Base-by-base conservation (phyloP, 2,329 filamentous ascomycete genomes). In the Colletotrichum noveboracense region DNA sequence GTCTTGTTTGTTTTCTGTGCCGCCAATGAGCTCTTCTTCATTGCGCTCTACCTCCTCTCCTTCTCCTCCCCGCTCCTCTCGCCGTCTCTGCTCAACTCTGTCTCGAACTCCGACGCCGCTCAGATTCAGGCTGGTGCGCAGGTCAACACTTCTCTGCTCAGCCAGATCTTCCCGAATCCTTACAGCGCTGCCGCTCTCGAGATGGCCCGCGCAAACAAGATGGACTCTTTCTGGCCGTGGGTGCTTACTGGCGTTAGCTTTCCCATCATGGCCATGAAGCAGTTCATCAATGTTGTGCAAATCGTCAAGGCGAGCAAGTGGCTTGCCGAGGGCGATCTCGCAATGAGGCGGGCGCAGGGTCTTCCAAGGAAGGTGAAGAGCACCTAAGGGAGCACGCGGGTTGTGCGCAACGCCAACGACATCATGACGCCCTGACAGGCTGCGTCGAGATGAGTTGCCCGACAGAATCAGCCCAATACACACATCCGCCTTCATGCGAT, bases 1-100 rank as follows among this genome's bases (percentile, higher is more conserved):
- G 96, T 99, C 61, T 90, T 99, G 56, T 99, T 99, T 87, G 86
- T 95, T 77, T 95, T 95, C 86, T 99, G 97, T 88, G 90, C 92
- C 74, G 87, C 98, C 79, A 99, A 99, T 85, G 97, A 99, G 86
- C 87, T 96, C 78, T 99, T 98, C 90, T 99, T 99, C 90, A 98
- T 99, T 83, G 96, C 95, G 34, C 92, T 99, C 77, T 99, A 99
- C 88, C 94, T 99, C 70, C 93, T 99, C 75, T 98, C 96, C 81
- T 99, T 99, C 89, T 97, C 95, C 74, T 98, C 95, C 73, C 96
- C 96, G 3, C 91, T 93, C 48, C 92, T 98, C 71, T 97, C 95
- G 3, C 96, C 97, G 2, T 95, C 95, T 74, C 93, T 98, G 68
- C 92, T 93, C 77, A 88, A 92, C 80, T 88, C 91, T 14, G 88